A percentile compares a stretch with the other conserved stretches of the same genome.
phyloP scores from a whole-genome alignment of 768 basidiomycete genomes.

The Pleurotus ostreatus region DNA sequence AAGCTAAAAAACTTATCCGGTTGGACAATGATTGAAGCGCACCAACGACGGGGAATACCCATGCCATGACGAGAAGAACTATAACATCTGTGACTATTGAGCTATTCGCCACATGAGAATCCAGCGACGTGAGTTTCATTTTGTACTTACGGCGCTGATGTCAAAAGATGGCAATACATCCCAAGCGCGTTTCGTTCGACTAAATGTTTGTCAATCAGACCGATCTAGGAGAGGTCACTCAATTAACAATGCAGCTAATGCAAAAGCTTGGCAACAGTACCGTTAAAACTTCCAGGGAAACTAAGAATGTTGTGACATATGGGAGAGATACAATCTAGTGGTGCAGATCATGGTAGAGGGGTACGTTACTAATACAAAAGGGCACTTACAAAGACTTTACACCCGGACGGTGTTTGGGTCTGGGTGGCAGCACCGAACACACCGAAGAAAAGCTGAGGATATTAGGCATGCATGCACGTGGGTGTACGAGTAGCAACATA shows the following conservation, averaged over 20 bases:
- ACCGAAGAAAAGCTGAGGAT: conserved; percentile 3
- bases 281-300: conserved; percentile 6
- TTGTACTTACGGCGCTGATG: conserved; percentile 11
- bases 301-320: conserved; percentile 7
- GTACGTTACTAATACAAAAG: background rate
- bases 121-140: background rate
- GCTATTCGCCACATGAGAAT: background rate
- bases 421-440: background rate
- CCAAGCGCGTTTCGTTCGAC: conserved; percentile 11
- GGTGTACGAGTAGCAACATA: background rate
- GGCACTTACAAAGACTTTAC: conserved; percentile 1
- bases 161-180: conserved; percentile 15
- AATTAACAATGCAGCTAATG: too few relatives aligned
- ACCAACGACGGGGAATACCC: conserved; percentile 16
- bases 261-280: background rate
- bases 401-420: conserved; percentile 3
- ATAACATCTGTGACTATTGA: conserved; percentile 3
- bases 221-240: background rate
- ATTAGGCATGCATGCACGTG: background rate
- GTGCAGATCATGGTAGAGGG: background rate
- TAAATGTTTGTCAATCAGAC: conserved; percentile 1
- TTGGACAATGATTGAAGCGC: background rate
- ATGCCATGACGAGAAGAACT: conserved; percentile 7
- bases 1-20: too few relatives aligned
- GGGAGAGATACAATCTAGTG: conserved; percentile 7